Evolutionary conservation across 129 eudicot species (phyloP).

Genomic region (Pittosporum tobira): DNA sequence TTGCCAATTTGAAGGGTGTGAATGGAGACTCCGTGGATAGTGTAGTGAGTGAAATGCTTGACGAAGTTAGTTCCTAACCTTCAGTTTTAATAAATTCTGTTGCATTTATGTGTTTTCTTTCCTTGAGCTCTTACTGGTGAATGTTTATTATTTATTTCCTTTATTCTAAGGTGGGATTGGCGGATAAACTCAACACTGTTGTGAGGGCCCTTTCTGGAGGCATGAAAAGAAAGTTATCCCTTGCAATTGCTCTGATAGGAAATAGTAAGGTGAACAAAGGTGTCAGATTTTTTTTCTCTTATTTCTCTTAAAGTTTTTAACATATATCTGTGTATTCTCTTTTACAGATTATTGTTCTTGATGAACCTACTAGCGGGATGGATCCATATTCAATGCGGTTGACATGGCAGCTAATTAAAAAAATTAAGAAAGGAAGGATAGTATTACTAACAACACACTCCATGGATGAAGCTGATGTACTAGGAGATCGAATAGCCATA

Average conservation of each 20-base stretch:
- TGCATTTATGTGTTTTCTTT: conserved; percentile 2
- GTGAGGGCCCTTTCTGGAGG: conserved; percentile 98
- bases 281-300: not conserved
- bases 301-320: not conserved
- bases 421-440: conserved; percentile 82
- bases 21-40: conserved; percentile 55
- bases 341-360: conserved; percentile 76
- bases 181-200: conserved; percentile 73
- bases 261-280: conserved; percentile 68
- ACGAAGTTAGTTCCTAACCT: conserved; percentile 66
- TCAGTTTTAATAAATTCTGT: too few species aligned
- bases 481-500: conserved; percentile 98
- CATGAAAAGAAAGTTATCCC: conserved; percentile 94
- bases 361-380: conserved; percentile 99
- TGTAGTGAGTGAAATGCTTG: conserved; percentile 76
- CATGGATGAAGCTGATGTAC: conserved; percentile 99
- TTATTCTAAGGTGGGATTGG: conserved; percentile 73
- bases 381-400: conserved; percentile 99
- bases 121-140: conserved; percentile 4
- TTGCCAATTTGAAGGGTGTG: conserved; percentile 85
- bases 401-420: conserved; percentile 96
- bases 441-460: conserved; percentile 95
- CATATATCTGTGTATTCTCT: too few species aligned
- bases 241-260: conserved; percentile 92
- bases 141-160: conserved; percentile 7